A percentile compares a stretch with the other conserved stretches of the same genome.
Evolutionary conservation across 495 filamentous ascomycete genomes (phyloP).

Genomic region (Aspergillus wentii): DNA sequence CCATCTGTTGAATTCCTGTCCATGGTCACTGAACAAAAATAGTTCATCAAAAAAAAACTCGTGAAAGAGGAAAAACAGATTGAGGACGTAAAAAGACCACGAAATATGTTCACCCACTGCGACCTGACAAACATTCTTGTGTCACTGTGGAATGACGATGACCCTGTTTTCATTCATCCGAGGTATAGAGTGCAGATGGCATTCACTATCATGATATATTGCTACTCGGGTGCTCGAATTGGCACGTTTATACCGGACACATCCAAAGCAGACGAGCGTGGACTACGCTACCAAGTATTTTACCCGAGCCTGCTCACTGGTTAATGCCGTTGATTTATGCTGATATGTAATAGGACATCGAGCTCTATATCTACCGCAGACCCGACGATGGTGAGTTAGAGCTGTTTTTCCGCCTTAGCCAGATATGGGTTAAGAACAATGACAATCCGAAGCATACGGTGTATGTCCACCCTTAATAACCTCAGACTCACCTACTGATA

Average conservation of each 20-base stretch:
- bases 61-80: no score
- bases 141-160: constrained; percentile 7
- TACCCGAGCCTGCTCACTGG: neutral
- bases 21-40: neutral
- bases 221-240: constrained; percentile 3
- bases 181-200: constrained; percentile 5
- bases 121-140: constrained; percentile 9
- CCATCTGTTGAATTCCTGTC: neutral
- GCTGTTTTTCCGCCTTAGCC: constrained; percentile 7
- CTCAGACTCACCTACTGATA: constrained; percentile 1
- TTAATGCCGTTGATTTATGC: neutral
- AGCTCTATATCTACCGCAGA: constrained; percentile 6
- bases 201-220: constrained; percentile 5
- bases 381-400: constrained; percentile 6
- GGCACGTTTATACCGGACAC: constrained; percentile 8
- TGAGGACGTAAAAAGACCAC: constrained; percentile 6
- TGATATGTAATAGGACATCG: constrained; percentile 6
- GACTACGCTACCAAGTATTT: constrained; percentile 9
- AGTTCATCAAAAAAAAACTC: constrained; percentile 4
- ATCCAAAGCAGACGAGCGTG: constrained; percentile 5
- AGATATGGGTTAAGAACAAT: constrained; percentile 9
- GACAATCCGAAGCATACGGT: constrained; percentile 5
- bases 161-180: constrained; percentile 5
- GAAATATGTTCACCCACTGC: constrained; percentile 6
- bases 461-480: constrained; percentile 2